Evolutionary conservation across 1,139 yeast genomes (phyloP).

Genomic region (Hansenula lynferdii): DNA sequence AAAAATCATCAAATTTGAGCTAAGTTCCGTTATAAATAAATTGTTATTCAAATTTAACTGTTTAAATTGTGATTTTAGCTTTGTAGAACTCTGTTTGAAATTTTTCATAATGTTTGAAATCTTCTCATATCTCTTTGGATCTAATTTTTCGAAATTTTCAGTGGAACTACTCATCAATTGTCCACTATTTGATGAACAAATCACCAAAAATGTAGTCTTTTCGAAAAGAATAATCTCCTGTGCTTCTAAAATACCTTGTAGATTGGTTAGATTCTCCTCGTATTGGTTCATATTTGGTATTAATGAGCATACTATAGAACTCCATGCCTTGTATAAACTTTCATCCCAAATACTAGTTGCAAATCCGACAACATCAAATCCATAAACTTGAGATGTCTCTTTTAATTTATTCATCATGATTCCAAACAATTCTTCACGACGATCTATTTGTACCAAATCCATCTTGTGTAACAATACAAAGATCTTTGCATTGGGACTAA

Average conservation of each 20-base stretch:
- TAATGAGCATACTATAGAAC: slow-evolving; percentile 88
- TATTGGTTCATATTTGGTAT: slow-evolving; percentile 87
- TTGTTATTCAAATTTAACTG: slow-evolving; percentile 74
- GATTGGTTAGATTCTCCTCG: slow-evolving; percentile 69
- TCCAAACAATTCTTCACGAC: slow-evolving; percentile 76
- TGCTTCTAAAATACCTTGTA: slow-evolving; percentile 76
- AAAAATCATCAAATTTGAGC: slow-evolving; percentile 36
- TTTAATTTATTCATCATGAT: slow-evolving; percentile 82
- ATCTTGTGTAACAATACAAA: slow-evolving; percentile 91
- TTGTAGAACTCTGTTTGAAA: slow-evolving; percentile 88
- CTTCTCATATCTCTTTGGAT: slow-evolving; percentile 92
- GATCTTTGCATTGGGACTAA: slow-evolving; percentile 87
- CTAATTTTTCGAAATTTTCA: slow-evolving; percentile 28
- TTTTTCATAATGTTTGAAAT: slow-evolving; percentile 92
- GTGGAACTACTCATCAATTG: slow-evolving; percentile 10
- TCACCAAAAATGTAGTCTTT: slow-evolving; percentile 88
- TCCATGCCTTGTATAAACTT: slow-evolving; percentile 94
- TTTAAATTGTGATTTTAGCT: slow-evolving; percentile 79
- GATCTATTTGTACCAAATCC: slow-evolving; percentile 89
- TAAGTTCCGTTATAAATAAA: slow-evolving; percentile 39
- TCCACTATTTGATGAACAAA: slow-evolving; percentile 60
- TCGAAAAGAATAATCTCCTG: slow-evolving; percentile 91
- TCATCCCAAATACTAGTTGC: slow-evolving; percentile 99
- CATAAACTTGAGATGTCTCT: slow-evolving; percentile 72
- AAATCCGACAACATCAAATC: slow-evolving; percentile 79